These are phyloP conservation scores for Calocera viscosa DNA, from an alignment of 768 basidiomycete species.

Conservation along the genomic window DNA sequence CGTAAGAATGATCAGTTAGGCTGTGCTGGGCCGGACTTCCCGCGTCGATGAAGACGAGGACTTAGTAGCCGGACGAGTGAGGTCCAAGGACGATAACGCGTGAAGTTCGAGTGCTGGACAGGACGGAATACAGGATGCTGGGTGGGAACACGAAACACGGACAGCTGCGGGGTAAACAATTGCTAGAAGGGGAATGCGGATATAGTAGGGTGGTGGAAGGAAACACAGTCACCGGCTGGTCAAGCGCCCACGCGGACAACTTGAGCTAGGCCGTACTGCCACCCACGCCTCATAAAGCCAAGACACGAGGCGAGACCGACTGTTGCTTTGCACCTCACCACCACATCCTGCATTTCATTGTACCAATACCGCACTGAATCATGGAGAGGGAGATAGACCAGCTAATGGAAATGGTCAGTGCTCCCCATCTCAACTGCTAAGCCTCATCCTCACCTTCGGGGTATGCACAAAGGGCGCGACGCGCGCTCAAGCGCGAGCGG, in stretches of 20 bases:
- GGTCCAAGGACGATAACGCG: too few species aligned
- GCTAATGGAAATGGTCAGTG: conserved; percentile 21
- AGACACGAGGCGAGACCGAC: not conserved
- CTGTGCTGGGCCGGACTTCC: too few species aligned
- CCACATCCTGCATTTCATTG: not conserved
- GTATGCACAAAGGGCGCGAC: conserved; percentile 58
- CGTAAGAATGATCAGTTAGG: too few species aligned
- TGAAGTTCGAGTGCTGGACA: too few species aligned
- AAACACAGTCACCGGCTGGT: not conserved
- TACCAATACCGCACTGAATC: not conserved
- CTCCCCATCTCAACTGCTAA: not conserved
- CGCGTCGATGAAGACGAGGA: too few species aligned
- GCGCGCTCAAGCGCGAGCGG: conserved; percentile 65
- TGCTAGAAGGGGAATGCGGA: not conserved
- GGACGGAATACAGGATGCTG: too few species aligned
- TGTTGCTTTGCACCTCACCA: not conserved
- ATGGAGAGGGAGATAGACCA: conserved; percentile 30
- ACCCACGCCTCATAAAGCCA: not conserved
- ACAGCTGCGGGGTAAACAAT: too few species aligned
- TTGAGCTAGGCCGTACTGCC: not conserved
- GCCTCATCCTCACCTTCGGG: not conserved
- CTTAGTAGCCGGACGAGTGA: too few species aligned
- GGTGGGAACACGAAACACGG: too few species aligned
- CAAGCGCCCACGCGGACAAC: not conserved
- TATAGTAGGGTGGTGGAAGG: not conserved